Evolutionary conservation across 2,329 filamentous ascomycete species (phyloP), one percentile per base, ranked within the genome.

Genomic region (Achaetomium macrosporum): DNA sequence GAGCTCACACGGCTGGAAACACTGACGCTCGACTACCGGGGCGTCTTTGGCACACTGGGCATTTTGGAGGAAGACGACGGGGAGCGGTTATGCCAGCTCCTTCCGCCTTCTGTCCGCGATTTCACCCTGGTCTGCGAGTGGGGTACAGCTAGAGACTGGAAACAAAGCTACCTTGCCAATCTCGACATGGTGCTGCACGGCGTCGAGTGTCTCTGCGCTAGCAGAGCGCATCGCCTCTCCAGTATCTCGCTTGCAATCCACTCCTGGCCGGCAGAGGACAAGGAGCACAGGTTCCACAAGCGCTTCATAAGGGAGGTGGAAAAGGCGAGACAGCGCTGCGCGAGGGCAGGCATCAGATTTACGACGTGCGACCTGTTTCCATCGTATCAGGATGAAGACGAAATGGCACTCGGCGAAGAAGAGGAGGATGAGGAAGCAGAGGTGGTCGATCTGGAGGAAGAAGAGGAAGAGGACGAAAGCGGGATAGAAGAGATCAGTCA

Each of bases 41-140:
- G 63, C 30, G 55, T 65, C 9, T 65, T 63, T 44, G 63, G 63
- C 15, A 65, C 63, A 11, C 46, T 65, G n/a, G 63, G 63, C 4
- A 61, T 64, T 8, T 42, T 65, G 8, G 63, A 65, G 15, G 53
- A 61, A 13, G 63, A 65, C 31, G 63, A 65, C 41, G 62, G 63
- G 29, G 63, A 65, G 51, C 54, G 62, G 19, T 42, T 65, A 5
- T 61, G 58, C 20, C 57, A 61, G 42, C 53, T 64, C 5, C 48
- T 65, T 2, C 63, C 63, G 10, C 35, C 53, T 2, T 61, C 60
- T 1, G 41, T 65, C n/a, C 57, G 56, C 29, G 54, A 61, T 37
- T 63, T 65, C 45, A 62, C 58, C 0, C 43, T 65, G 6, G 60
- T 63, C 1, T 65, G 63, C 46, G 63, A 65, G 36, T 65, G 60